Percentiles rank a stretch among this genome's conserved stretches.
These are phyloP conservation scores for Suhomyces ambrosiae DNA, from an alignment of 1,139 yeast genomes.

Conservation along the genomic window DNA sequence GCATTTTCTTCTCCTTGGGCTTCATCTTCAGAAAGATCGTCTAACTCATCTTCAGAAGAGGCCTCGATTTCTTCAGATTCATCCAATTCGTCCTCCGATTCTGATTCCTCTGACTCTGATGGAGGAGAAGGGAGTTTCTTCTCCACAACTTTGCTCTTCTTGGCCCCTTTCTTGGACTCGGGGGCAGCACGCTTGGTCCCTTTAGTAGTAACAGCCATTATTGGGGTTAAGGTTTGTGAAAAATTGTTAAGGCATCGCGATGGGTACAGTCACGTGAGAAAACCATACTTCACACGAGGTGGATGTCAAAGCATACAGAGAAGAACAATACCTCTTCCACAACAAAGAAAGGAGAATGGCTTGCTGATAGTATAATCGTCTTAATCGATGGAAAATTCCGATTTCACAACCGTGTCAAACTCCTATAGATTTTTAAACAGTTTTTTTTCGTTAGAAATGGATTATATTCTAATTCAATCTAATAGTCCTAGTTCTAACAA, in stretches of 20 bases:
- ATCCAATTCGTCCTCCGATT: conserved; percentile 13
- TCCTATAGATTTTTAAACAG: too few species aligned
- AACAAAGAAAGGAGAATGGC: too few species aligned
- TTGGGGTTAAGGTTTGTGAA: conserved; percentile 8
- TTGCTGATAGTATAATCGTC: too few species aligned
- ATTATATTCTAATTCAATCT: too few species aligned
- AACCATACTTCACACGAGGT: too few species aligned
- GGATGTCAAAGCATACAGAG: too few species aligned
- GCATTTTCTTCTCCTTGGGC: conserved; percentile 21
- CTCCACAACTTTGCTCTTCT: conserved; percentile 30
- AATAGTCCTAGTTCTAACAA: too few species aligned
- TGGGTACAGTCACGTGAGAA: conserved; percentile 8
- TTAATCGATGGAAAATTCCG: too few species aligned
- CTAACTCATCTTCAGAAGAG: conserved; percentile 24
- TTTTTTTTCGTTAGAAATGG: too few species aligned
- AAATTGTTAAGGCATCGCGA: conserved; percentile 13
- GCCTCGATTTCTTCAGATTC: conserved; percentile 18
- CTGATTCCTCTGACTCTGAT: conserved; percentile 12
- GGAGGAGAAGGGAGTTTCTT: conserved; percentile 24
- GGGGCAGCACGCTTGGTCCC: conserved; percentile 38
- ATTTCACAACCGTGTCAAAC: too few species aligned
- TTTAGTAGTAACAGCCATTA: conserved; percentile 32
- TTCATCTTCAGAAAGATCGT: conserved; percentile 23
- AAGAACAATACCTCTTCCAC: too few species aligned
- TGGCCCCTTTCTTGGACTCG: conserved; percentile 20